Percentiles rank a stretch among this genome's conserved stretches.
Conservation (phyloP, 371 early-diverging fungal genomes). For the Apophysomyces elegans region DNA sequence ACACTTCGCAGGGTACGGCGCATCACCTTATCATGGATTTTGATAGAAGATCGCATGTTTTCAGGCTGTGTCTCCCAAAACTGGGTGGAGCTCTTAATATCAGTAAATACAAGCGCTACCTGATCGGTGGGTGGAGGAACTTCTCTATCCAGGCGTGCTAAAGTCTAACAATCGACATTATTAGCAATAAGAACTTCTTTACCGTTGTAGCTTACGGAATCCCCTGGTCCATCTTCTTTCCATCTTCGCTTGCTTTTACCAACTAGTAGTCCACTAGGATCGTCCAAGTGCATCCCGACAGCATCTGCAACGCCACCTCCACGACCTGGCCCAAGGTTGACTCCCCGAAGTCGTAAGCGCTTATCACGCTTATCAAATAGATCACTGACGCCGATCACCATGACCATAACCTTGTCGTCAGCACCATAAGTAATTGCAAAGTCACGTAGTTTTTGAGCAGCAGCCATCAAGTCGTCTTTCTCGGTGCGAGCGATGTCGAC, state of each 20-base stretch:
- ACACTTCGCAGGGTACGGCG: constrained; percentile 79
- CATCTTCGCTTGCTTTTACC: constrained; percentile 47
- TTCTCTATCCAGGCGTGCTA: constrained; percentile 74
- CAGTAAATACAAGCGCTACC: constrained; percentile 93
- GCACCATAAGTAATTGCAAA: constrained; percentile 90
- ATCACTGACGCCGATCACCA: constrained; percentile 84
- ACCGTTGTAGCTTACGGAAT: constrained; percentile 43
- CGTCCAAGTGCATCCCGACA: constrained; percentile 31
- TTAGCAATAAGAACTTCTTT: neutral
- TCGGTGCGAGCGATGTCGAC: constrained; percentile 85
- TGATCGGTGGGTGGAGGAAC: constrained; percentile 88
- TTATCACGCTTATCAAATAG: constrained; percentile 63
- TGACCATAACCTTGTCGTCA: constrained; percentile 78
- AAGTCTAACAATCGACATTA: constrained; percentile 34
- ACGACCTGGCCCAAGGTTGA: constrained; percentile 28
- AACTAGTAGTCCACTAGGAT: constrained; percentile 31
- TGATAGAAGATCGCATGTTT: constrained; percentile 90
- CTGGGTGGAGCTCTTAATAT: constrained; percentile 92
- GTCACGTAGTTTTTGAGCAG: constrained; percentile 85
- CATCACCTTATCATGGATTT: constrained; percentile 89
- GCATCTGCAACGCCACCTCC: constrained; percentile 27
- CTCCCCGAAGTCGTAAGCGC: constrained; percentile 33
- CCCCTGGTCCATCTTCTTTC: constrained; percentile 59
- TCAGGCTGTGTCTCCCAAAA: constrained; percentile 91
- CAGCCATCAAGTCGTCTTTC: constrained; percentile 76